Percentiles rank a stretch among this genome's conserved stretches.
phyloP scores from a whole-genome alignment of 2,329 filamentous ascomycete genomes.

The Diaporthe sp. region DNA sequence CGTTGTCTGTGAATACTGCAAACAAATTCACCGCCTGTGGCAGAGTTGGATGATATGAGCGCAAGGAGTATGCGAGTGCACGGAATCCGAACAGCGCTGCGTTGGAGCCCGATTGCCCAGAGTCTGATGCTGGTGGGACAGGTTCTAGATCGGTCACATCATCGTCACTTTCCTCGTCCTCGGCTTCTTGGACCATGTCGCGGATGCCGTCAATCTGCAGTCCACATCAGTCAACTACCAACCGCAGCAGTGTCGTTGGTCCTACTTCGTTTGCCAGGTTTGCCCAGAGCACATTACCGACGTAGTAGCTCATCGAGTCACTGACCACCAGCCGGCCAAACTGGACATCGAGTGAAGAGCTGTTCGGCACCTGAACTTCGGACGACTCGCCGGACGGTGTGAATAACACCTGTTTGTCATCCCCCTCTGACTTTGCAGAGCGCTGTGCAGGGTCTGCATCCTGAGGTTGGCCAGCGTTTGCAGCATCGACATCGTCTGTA shows the following conservation, averaged over 20 bases:
- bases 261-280: slow-evolving; percentile 33
- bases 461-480: not conserved
- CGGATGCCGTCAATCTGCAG: slow-evolving; percentile 35
- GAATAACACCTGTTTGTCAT: not conserved
- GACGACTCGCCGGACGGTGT: not conserved
- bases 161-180: slow-evolving; percentile 27
- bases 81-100: slow-evolving; percentile 41
- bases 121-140: not conserved
- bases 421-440: not conserved
- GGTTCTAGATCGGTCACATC: not conserved
- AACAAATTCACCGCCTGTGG: slow-evolving; percentile 40
- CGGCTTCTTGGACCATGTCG: slow-evolving; percentile 31
- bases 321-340: slow-evolving; percentile 33
- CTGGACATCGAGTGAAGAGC: slow-evolving; percentile 17
- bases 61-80: slow-evolving; percentile 40
- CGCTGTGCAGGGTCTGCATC: not conserved
- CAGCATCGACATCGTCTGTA: not conserved
- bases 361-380: not conserved
- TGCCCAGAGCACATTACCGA: slow-evolving; percentile 36
- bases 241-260: not conserved
- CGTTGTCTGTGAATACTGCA: slow-evolving; percentile 41
- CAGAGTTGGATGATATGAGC: slow-evolving; percentile 39
- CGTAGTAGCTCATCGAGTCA: slow-evolving; percentile 35
- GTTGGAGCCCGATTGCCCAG: slow-evolving; percentile 31
- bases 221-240: not conserved